Conservation (phyloP, 768 basidiomycete genomes). For the Agrocybe praecox region DNA sequence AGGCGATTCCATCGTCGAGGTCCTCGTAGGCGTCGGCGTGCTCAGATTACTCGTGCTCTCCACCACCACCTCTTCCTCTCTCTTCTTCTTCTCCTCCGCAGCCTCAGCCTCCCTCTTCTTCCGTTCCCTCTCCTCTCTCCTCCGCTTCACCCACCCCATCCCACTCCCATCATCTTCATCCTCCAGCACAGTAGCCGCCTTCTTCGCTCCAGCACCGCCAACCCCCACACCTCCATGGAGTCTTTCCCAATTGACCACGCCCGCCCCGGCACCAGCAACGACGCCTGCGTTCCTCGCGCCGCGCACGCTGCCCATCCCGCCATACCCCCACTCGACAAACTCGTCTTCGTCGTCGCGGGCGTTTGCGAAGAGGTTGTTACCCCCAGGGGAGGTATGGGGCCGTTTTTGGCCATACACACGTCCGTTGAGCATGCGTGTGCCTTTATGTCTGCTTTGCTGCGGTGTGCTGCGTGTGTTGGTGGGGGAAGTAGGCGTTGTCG, state of each 20-base stretch:
- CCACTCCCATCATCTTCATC: constrained; percentile 86
- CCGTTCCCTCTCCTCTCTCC: constrained; percentile 42
- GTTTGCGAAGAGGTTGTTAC: constrained; percentile 63
- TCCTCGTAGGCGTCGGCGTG: constrained; percentile 19
- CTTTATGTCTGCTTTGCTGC: constrained; percentile 29
- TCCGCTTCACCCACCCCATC: constrained; percentile 76
- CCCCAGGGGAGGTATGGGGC: constrained; percentile 14
- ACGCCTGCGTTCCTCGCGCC: constrained; percentile 40
- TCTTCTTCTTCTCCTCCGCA: constrained; percentile 1
- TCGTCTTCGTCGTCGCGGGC: constrained; percentile 72
- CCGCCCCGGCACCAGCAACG: constrained; percentile 12
- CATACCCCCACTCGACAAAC: constrained; percentile 93
- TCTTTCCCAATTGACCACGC: constrained; percentile 29
- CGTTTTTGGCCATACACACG: neutral
- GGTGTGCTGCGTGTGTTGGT: constrained; percentile 1
- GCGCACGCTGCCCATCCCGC: constrained; percentile 74
- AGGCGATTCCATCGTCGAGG: constrained; percentile 16
- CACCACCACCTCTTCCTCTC: constrained; percentile 6
- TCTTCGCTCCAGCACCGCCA: constrained; percentile 1
- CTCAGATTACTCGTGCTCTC: constrained; percentile 16
- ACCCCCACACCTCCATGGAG: constrained; percentile 18
- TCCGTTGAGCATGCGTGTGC: constrained; percentile 66
- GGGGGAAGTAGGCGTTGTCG: constrained; percentile 3
- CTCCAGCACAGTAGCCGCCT: constrained; percentile 18
- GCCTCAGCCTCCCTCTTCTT: constrained; percentile 30